Percentiles rank a stretch among this genome's conserved stretches.
phyloP scores from a whole-genome alignment of 441 rosid genomes.

The Euphorbia schlechtendalii region DNA sequence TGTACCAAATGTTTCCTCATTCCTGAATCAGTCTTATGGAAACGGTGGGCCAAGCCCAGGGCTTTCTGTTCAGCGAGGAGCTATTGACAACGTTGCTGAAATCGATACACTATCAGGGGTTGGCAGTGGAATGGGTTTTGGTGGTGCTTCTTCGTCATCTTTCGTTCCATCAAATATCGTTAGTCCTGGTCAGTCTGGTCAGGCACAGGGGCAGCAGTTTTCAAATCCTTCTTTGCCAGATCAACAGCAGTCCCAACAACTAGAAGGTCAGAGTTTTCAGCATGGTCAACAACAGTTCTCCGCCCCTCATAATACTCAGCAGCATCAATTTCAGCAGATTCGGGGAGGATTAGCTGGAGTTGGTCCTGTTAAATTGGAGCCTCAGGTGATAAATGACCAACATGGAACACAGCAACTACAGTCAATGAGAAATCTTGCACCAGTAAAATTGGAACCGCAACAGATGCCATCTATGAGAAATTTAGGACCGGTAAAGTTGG shows the following conservation, averaged over 20 bases:
- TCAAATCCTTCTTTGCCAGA: conserved; percentile 48
- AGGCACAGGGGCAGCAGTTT: conserved; percentile 75
- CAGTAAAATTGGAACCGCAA: conserved; percentile 73
- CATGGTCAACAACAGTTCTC: conserved; percentile 55
- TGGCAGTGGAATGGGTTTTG: conserved; percentile 65
- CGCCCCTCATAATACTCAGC: conserved; percentile 41
- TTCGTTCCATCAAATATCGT: conserved; percentile 55
- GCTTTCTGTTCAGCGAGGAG: conserved; percentile 51
- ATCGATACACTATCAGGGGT: too few relatives aligned
- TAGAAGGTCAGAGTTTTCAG: conserved; percentile 63
- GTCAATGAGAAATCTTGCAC: conserved; percentile 46
- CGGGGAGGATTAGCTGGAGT: conserved; percentile 67
- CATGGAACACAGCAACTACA: conserved; percentile 50
- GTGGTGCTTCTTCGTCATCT: conserved; percentile 53
- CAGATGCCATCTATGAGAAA: conserved; percentile 55
- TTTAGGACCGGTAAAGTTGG: conserved; percentile 67
- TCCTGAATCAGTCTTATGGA: conserved; percentile 75
- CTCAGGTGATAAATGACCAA: conserved; percentile 62
- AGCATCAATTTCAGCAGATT: conserved; percentile 45
- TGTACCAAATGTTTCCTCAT: conserved; percentile 61
- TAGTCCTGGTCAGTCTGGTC: conserved; percentile 54
- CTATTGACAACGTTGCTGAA: conserved; percentile 66
- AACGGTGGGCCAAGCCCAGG: conserved; percentile 56
- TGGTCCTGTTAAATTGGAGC: conserved; percentile 77
- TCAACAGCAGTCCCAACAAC: conserved; percentile 61